Percentiles rank a stretch among this genome's conserved stretches.
Conservation (phyloP, 805 yeast genomes). For the Ogataea naganishii region DNA sequence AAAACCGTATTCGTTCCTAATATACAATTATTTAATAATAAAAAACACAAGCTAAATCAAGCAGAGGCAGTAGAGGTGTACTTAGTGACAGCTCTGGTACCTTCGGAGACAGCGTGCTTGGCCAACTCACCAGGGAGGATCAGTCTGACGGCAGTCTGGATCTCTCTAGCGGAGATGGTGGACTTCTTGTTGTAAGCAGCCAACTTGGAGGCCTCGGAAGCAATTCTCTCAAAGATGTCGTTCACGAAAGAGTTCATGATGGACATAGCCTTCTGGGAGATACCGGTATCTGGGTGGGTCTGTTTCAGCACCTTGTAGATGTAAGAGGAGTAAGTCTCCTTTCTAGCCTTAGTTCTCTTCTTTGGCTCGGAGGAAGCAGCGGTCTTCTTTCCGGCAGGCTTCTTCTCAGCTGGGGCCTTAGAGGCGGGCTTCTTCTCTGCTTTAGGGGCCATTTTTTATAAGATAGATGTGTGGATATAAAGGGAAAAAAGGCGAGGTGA, state of each 20-base stretch:
- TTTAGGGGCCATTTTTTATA: constrained; percentile 61
- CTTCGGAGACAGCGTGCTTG: constrained; percentile 97
- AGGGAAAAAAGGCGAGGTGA: neutral
- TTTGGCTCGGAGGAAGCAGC: constrained; percentile 72
- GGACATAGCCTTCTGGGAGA: constrained; percentile 97
- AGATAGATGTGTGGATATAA: neutral
- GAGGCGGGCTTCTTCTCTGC: constrained; percentile 71
- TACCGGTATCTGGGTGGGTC: constrained; percentile 99
- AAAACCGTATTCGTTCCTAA: constrained; percentile 2
- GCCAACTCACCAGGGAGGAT: constrained; percentile 98
- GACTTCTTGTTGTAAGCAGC: constrained; percentile 99
- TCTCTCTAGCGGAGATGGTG: constrained; percentile 96
- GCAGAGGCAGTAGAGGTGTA: constrained; percentile 62
- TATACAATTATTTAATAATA: constrained; percentile 4
- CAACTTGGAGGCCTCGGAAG: constrained; percentile 94
- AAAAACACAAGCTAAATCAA: constrained; percentile 11
- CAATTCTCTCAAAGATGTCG: constrained; percentile 97
- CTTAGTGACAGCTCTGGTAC: constrained; percentile 97
- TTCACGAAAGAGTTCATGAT: constrained; percentile 97
- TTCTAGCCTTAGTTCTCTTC: constrained; percentile 93
- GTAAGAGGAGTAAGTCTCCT: constrained; percentile 96
- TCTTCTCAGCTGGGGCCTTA: constrained; percentile 95
- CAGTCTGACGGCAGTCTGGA: constrained; percentile 97
- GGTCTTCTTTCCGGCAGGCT: constrained; percentile 87
- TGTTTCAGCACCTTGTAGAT: constrained; percentile 98